Evolutionary conservation across 352 stramenopile genomes (phyloP), one percentile per base, ranked within the genome.

Genomic region (Globisporangium abappressorium): DNA sequence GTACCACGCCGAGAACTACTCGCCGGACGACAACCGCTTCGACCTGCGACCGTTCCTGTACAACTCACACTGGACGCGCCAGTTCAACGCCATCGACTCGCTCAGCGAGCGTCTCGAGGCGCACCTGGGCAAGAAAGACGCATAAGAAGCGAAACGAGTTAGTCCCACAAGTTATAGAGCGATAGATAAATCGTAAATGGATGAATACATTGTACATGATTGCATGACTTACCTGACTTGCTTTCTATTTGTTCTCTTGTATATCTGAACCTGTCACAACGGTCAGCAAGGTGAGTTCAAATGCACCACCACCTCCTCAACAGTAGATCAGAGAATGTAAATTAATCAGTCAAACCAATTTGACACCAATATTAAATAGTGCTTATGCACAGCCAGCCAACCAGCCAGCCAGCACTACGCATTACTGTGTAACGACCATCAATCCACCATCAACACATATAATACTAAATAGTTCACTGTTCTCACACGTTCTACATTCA

Each of bases 1-100:
- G 46, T 99, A 99, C 82, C 97, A 99, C 76, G 97, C 96, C 24
- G 97, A 99, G 78, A 97, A 94, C 76, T 99, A 99, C 78, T 98
- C 92, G 24, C 97, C 97, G 4, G 97, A 99, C 79, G 97, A 99
- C 84, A 99, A 99, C 86, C 93, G 94, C 41, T 99, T 99, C 77
- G 97, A 99, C 79, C 73, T 99, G 68, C 89, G 97, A 24, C 97
- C 92, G 60, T 99, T 99, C 83, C 81, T 99, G 22, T 99, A 99
- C 80, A 98, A 98, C 77, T 78, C 89, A 22, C 82, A 79, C 68
- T 99, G 96, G 97, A 92, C 90, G 61, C 87, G 96, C 30, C 97
- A 99, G 78, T 99, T 99, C 74, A 67, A 74, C 24, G 90, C 88
- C 30, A 99, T 99, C 65, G 96, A 99, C 78, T 77, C 80, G 65